phyloP scores from a whole-genome alignment of 352 stramenopile species.

The Halophytophthora polymorphica region DNA sequence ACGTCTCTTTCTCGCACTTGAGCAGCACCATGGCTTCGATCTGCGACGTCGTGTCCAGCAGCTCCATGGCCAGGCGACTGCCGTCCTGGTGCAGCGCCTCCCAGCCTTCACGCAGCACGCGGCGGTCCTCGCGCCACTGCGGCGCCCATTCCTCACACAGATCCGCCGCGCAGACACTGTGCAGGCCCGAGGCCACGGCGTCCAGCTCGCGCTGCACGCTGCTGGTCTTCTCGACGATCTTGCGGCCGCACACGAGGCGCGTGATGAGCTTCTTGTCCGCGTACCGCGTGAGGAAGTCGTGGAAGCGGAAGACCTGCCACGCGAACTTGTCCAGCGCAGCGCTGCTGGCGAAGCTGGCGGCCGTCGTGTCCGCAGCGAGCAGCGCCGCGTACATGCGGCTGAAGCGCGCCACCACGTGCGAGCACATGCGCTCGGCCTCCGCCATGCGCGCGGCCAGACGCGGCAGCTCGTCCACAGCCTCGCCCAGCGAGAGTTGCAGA shows the following conservation, averaged over 20 bases:
- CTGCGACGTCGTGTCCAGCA: slow-evolving; percentile 11
- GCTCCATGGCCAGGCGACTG: slow-evolving; percentile 1
- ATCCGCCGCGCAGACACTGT: background rate
- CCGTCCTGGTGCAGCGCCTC: slow-evolving; percentile 7
- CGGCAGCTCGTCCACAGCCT: background rate
- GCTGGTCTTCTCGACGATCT: slow-evolving; percentile 9
- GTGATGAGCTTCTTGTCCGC: slow-evolving; percentile 15
- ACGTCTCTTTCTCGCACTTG: slow-evolving; percentile 17
- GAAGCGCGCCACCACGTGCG: slow-evolving; percentile 6
- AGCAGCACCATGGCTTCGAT: slow-evolving; percentile 19
- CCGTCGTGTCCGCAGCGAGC: background rate
- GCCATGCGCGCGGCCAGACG: slow-evolving; percentile 2
- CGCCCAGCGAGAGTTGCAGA: slow-evolving; percentile 4
- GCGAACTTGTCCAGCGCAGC: slow-evolving; percentile 9
- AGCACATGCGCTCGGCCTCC: slow-evolving; percentile 7
- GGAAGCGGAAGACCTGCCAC: slow-evolving; percentile 12
- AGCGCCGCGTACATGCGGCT: background rate
- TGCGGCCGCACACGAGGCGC: slow-evolving; percentile 18
- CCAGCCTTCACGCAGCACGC: slow-evolving; percentile 7
- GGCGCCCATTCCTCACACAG: slow-evolving; percentile 9
- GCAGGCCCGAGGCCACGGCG: slow-evolving; percentile 1
- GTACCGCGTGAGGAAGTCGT: slow-evolving; percentile 12
- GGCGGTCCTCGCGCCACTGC: slow-evolving; percentile 6
- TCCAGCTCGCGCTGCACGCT: slow-evolving; percentile 12
- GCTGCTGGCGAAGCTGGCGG: background rate